A percentile compares a stretch with the other conserved stretches of the same genome.
phyloP scores from a whole-genome alignment of 768 basidiomycete species.

The Albatrellus ellisii region DNA sequence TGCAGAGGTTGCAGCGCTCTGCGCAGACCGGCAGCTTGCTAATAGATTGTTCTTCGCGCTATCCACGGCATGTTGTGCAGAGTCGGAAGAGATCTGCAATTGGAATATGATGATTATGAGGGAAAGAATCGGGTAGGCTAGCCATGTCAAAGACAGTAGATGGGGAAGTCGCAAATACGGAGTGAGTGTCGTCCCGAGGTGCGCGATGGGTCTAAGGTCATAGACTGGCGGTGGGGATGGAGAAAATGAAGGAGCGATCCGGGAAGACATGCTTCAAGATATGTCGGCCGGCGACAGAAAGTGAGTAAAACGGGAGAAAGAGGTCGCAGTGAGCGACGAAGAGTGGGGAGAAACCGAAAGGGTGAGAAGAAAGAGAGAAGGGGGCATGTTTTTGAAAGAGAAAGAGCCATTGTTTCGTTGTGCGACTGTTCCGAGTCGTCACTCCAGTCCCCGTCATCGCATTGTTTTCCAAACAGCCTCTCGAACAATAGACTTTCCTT shows the following conservation, averaged over 20 bases:
- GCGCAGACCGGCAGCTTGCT: constrained; percentile 75
- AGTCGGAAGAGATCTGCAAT: constrained; percentile 57
- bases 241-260: constrained; percentile 19
- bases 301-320: neutral
- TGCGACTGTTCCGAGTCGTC: too few relatives aligned
- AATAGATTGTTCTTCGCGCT: constrained; percentile 68
- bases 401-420: constrained; percentile 9
- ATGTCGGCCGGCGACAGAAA: constrained; percentile 13
- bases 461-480: constrained; percentile 5
- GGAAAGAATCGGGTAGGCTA: constrained; percentile 84
- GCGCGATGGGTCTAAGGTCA: constrained; percentile 25
- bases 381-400: constrained; percentile 8
- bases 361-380: neutral
- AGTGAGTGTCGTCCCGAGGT: constrained; percentile 30
- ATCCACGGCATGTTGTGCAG: constrained; percentile 52
- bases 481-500: neutral
- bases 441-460: neutral
- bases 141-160: constrained; percentile 78
- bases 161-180: constrained; percentile 80
- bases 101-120: constrained; percentile 81
- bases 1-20: constrained; percentile 67
- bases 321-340: constrained; percentile 6
- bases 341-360: constrained; percentile 1
- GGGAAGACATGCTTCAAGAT: constrained; percentile 1
- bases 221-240: constrained; percentile 41